phyloP scores from a whole-genome alignment of 2,329 filamentous ascomycete species.

The Hypoxylon sp. region DNA sequence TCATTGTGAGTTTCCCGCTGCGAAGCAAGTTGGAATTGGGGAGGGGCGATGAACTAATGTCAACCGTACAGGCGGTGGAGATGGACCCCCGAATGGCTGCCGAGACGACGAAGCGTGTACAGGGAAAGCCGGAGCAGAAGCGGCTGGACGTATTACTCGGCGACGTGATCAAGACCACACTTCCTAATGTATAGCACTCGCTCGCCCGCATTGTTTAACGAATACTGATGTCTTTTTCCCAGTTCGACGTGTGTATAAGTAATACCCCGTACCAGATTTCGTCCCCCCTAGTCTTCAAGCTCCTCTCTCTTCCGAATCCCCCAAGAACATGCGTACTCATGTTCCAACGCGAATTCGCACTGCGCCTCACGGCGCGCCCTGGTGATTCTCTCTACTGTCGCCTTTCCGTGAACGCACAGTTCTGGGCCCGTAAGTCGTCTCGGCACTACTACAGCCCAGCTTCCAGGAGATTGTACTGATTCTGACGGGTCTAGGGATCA shows the following conservation, averaged over 20 bases:
- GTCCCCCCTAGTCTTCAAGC: conserved; percentile 89
- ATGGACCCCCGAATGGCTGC: conserved; percentile 97
- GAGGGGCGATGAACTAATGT: conserved; percentile 59
- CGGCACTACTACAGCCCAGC: background rate
- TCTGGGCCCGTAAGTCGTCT: conserved; percentile 75
- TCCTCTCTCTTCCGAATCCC: conserved; percentile 83
- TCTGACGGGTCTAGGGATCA: conserved; percentile 49
- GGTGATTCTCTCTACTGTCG: conserved; percentile 91
- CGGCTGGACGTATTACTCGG: conserved; percentile 89
- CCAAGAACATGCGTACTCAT: conserved; percentile 90
- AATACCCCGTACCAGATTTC: conserved; percentile 85
- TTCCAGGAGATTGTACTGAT: conserved; percentile 53
- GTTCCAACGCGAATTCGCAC: conserved; percentile 96
- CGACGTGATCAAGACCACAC: conserved; percentile 90
- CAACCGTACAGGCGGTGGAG: conserved; percentile 73
- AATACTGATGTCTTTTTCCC: conserved; percentile 42
- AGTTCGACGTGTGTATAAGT: conserved; percentile 84
- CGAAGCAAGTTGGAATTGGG: conserved; percentile 29
- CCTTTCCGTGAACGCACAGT: conserved; percentile 93
- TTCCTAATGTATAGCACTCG: conserved; percentile 51
- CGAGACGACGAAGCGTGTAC: conserved; percentile 93
- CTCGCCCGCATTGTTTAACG: background rate
- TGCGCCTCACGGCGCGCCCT: conserved; percentile 87
- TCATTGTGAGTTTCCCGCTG: conserved; percentile 61
- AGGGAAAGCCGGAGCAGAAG: conserved; percentile 86